Conservation (phyloP, 805 yeast species). For the Metschnikowia borealis region DNA sequence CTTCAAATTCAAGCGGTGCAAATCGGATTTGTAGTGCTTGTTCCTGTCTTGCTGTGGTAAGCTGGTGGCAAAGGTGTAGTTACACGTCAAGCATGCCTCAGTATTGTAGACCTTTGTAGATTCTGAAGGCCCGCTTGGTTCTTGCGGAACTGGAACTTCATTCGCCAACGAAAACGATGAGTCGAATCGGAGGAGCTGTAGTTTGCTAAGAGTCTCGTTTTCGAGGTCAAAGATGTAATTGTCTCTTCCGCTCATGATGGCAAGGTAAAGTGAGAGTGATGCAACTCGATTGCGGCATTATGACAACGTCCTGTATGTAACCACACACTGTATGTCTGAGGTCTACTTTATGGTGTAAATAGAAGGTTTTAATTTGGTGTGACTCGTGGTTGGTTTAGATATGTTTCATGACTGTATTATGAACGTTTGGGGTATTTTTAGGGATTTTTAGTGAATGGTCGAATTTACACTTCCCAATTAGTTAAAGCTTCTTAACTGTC, state of each 20-base stretch:
- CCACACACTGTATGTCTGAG: neutral
- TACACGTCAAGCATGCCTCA: conserved; percentile 19
- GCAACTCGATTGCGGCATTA: neutral
- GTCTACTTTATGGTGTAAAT: neutral
- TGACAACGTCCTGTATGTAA: neutral
- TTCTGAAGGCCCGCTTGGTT: neutral
- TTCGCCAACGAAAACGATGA: conserved; percentile 5
- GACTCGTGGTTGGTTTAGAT: neutral
- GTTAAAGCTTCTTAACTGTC: no score
- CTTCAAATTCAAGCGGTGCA: conserved; percentile 57
- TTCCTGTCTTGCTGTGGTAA: conserved; percentile 18
- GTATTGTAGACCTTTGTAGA: conserved; percentile 13
- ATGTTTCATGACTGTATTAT: neutral
- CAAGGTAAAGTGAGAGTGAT: neutral
- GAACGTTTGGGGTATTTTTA: no score
- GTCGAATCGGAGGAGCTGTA: conserved; percentile 15
- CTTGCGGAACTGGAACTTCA: neutral
- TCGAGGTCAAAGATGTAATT: conserved; percentile 11
- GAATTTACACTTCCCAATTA: no score
- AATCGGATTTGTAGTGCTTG: conserved; percentile 54
- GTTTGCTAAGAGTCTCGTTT: conserved; percentile 1
- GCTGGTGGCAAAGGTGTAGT: conserved; percentile 5
- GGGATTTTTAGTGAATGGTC: no score
- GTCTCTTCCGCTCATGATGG: conserved; percentile 7
- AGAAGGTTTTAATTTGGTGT: neutral